These are phyloP conservation scores for Eutrema japonicum DNA, from an alignment of 345 rosid genomes.

Conservation along the genomic window DNA sequence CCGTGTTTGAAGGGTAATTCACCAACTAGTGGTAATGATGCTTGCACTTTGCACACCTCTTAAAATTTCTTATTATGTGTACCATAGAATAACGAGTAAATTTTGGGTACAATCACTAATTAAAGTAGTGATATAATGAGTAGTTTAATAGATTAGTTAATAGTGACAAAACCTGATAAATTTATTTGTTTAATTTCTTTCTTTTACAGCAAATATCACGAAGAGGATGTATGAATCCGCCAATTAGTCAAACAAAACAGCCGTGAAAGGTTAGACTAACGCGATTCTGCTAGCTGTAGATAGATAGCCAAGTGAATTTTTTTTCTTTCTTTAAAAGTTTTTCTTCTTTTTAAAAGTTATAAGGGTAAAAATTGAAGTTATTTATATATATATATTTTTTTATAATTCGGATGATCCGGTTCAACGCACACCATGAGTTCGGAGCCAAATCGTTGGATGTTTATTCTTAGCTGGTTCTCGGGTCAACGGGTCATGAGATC, in stretches of 20 bases:
- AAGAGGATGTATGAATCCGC: constrained; percentile 27
- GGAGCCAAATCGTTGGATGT: too few relatives aligned
- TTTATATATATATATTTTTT: not conserved
- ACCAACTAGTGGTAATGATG: constrained; percentile 45
- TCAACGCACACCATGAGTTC: too few relatives aligned
- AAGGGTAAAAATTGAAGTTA: not conserved
- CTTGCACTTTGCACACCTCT: constrained; percentile 40
- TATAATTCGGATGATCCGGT: too few relatives aligned
- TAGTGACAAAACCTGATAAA: constrained; percentile 36
- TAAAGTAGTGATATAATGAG: constrained; percentile 13
- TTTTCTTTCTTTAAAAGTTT: not conserved
- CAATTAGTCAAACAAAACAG: constrained; percentile 46
- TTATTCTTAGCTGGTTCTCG: too few relatives aligned
- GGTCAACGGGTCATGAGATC: too few relatives aligned
- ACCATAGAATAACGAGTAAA: constrained; percentile 37
- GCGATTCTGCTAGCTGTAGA: constrained; percentile 41
- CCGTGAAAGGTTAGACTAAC: constrained; percentile 38
- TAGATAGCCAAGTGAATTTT: not conserved
- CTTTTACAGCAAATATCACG: constrained; percentile 45
- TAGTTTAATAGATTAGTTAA: constrained; percentile 35
- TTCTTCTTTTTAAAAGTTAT: too few relatives aligned
- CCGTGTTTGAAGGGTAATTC: constrained; percentile 42
- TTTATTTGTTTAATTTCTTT: constrained; percentile 6
- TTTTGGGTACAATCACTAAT: constrained; percentile 24
- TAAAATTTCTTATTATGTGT: constrained; percentile 40